Evolutionary conservation across 2,329 filamentous ascomycete genomes (phyloP).

Genomic region (Sclerotinia trifoliorum): DNA sequence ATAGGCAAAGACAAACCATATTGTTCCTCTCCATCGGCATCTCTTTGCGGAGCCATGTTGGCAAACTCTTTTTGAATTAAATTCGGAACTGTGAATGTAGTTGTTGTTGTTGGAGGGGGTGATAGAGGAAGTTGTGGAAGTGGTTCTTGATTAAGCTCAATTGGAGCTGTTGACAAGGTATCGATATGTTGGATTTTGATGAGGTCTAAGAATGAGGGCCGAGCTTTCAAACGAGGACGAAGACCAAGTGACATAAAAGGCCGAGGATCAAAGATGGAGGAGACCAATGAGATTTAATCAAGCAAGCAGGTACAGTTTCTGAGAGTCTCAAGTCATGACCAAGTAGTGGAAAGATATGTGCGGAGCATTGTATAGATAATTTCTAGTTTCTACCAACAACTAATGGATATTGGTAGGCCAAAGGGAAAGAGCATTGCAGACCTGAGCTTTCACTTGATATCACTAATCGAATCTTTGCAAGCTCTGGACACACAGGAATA

Average conservation of each 20-base stretch:
- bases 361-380: not conserved
- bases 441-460: too few relatives aligned
- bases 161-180: constrained; percentile 39
- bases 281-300: constrained; percentile 3
- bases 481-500: too few relatives aligned
- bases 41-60: constrained; percentile 44
- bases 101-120: constrained; percentile 38
- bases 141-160: constrained; percentile 40
- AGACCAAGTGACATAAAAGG: constrained; percentile 39
- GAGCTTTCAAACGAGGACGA: constrained; percentile 56
- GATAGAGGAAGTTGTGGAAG: constrained; percentile 46
- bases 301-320: not conserved
- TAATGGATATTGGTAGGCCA: not conserved
- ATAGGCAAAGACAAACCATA: constrained; percentile 48
- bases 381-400: not conserved
- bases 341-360: not conserved
- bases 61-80: constrained; percentile 33
- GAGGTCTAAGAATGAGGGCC: constrained; percentile 62
- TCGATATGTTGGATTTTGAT: constrained; percentile 52
- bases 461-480: not conserved
- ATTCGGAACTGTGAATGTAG: constrained; percentile 25
- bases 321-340: too few relatives aligned
- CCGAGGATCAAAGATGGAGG: not conserved
- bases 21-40: constrained; percentile 51
- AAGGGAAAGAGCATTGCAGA: not conserved